Evolutionary conservation across 192 early-diverging fungal species (phyloP).

Genomic region (Rhizophagus prolifer): DNA sequence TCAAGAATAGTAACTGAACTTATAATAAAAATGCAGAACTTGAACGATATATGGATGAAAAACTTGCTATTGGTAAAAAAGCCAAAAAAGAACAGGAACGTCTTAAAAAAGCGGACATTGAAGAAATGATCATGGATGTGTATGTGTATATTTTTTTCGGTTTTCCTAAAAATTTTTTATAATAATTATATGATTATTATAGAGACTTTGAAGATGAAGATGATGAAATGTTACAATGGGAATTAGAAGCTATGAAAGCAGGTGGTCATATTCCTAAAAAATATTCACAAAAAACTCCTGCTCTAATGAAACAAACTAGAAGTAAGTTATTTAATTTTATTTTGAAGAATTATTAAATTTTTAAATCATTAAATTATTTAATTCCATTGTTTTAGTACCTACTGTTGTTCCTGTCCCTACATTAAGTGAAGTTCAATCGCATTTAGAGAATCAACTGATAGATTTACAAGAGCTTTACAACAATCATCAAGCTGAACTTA

Average conservation of each 20-base stretch:
- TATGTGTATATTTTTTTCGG: conserved; percentile 21
- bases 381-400: conserved; percentile 40
- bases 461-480: conserved; percentile 32
- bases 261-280: conserved; percentile 36
- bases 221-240: conserved; percentile 56
- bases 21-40: conserved; percentile 36
- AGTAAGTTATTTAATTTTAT: conserved; percentile 1
- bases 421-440: conserved; percentile 38
- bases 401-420: conserved; percentile 37
- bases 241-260: conserved; percentile 53
- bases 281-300: neutral
- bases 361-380: neutral
- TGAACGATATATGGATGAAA: conserved; percentile 52
- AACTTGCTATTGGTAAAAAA: conserved; percentile 45
- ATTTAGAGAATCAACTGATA: conserved; percentile 33
- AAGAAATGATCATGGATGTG: conserved; percentile 57
- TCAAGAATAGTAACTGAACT: neutral
- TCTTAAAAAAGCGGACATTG: conserved; percentile 37
- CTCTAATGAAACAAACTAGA: neutral
- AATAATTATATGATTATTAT: neutral
- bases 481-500: conserved; percentile 40
- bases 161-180: too few relatives aligned
- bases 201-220: conserved; percentile 48
- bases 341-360: neutral
- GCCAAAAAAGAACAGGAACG: conserved; percentile 43